These are phyloP conservation scores for Oidium heveae DNA, from an alignment of 2,329 filamentous ascomycete species.

Conservation along the genomic window DNA sequence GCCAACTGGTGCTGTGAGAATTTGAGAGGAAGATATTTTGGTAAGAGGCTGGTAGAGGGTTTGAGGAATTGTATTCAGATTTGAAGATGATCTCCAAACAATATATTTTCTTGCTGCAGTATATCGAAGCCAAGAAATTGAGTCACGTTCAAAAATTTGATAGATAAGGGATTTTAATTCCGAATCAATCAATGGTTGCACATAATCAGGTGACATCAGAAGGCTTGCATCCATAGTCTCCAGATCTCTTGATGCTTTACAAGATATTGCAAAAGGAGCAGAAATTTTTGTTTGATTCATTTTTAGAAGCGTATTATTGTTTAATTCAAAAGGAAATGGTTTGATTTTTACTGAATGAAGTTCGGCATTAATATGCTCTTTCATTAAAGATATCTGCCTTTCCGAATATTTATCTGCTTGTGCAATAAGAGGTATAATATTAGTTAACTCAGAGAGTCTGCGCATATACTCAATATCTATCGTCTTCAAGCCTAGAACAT, in stretches of 20 bases:
- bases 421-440: slow-evolving; percentile 61
- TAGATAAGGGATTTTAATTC: slow-evolving; percentile 48
- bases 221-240: slow-evolving; percentile 82
- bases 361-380: slow-evolving; percentile 30
- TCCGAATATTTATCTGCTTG: slow-evolving; percentile 44
- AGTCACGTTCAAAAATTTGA: slow-evolving; percentile 52
- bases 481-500: slow-evolving; percentile 25
- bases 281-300: slow-evolving; percentile 9
- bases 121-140: slow-evolving; percentile 59
- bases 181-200: slow-evolving; percentile 52
- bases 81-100: slow-evolving; percentile 30
- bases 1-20: slow-evolving; percentile 10
- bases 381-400: slow-evolving; percentile 30
- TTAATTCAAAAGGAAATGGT: slow-evolving; percentile 35
- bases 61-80: slow-evolving; percentile 10
- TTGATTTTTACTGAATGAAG: slow-evolving; percentile 31
- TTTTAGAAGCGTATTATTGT: neutral
- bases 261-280: slow-evolving; percentile 53
- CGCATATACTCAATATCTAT: slow-evolving; percentile 49
- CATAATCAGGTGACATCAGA: slow-evolving; percentile 77
- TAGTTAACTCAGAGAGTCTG: slow-evolving; percentile 46
- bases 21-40: slow-evolving; percentile 6
- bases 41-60: slow-evolving; percentile 16
- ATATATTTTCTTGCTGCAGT: slow-evolving; percentile 61
- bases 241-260: slow-evolving; percentile 39